Evolutionary conservation across 331 rosid species (phyloP).

Genomic region (Rosa hybrid): DNA sequence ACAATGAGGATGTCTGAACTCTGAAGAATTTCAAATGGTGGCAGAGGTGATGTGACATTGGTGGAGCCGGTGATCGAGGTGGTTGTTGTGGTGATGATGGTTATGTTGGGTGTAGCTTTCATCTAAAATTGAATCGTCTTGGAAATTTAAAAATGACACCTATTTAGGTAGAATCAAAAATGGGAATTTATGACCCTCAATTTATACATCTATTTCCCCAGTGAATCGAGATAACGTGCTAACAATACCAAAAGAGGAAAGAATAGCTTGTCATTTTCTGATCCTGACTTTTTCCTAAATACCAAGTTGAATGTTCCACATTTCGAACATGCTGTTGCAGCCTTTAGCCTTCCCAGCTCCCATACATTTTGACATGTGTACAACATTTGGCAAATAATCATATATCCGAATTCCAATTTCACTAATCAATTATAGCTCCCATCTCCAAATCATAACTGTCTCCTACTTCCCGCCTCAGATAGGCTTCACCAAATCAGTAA

Average conservation of each 20-base stretch:
- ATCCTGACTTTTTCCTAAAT: background rate
- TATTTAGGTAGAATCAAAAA: background rate
- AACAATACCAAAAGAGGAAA: background rate
- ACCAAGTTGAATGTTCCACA: background rate
- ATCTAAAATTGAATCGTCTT: background rate
- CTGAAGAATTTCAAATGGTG: background rate
- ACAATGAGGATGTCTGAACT: background rate
- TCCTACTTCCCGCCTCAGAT: background rate
- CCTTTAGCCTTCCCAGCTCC: background rate
- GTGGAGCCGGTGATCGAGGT: background rate
- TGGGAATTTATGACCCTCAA: background rate
- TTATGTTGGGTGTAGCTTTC: background rate
- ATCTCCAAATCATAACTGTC: constrained; percentile 13
- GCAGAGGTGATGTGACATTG: background rate
- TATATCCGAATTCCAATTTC: background rate
- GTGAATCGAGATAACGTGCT: background rate
- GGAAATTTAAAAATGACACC: background rate
- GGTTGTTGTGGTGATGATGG: background rate
- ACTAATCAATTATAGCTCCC: background rate
- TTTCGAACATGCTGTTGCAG: background rate
- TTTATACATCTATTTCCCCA: background rate
- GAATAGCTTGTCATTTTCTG: background rate
- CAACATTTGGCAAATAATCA: background rate
- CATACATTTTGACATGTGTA: background rate
- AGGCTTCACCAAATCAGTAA: background rate